phyloP scores from a whole-genome alignment of 148 eudicot species.

The Beta vulgaris region DNA sequence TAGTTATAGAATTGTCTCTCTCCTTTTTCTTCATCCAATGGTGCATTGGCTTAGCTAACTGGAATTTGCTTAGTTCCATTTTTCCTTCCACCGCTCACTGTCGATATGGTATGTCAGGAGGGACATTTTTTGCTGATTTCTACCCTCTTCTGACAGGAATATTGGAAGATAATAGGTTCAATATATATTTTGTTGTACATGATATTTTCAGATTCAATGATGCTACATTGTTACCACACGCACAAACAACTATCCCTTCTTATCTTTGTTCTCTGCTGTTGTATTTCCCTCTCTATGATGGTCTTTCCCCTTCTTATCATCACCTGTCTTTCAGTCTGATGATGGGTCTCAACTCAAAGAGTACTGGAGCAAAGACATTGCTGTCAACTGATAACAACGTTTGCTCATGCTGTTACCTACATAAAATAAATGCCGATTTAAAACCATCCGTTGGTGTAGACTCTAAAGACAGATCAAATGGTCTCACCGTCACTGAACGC shows the following conservation, averaged over 20 bases:
- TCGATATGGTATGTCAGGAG: too few relatives aligned
- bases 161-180: neutral
- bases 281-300: neutral
- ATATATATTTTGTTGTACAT: neutral
- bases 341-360: neutral
- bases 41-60: too few relatives aligned
- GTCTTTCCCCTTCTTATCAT: too few relatives aligned
- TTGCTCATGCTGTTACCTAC: neutral
- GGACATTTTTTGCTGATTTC: too few relatives aligned
- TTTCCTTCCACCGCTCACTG: too few relatives aligned
- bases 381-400: neutral
- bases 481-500: neutral
- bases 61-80: too few relatives aligned
- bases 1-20: neutral
- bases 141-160: neutral
- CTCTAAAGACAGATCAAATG: too few relatives aligned
- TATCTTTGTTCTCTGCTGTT: neutral
- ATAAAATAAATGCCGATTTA: neutral
- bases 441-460: neutral
- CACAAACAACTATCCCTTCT: too few relatives aligned
- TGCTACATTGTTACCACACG: neutral
- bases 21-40: neutral
- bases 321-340: too few relatives aligned
- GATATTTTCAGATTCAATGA: neutral
- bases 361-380: neutral